Conservation (phyloP, 768 basidiomycete genomes). For the Suillus plorans region DNA sequence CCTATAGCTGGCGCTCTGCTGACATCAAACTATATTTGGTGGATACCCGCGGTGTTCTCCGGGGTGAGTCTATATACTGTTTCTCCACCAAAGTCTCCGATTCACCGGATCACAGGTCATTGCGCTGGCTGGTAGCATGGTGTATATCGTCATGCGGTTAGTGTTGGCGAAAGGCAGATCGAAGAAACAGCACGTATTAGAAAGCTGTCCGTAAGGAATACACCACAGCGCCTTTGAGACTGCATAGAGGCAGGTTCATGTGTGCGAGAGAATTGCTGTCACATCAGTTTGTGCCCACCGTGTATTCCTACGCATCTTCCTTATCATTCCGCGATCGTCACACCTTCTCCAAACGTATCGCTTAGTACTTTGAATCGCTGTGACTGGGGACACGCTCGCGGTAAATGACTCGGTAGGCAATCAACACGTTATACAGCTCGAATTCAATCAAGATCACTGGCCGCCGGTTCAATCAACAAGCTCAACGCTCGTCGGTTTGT, state of each 20-base stretch:
- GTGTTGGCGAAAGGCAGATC: not conserved
- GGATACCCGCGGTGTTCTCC: conserved; percentile 50
- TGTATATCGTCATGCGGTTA: not conserved
- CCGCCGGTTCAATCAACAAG: too few relatives aligned
- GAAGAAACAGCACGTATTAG: not conserved
- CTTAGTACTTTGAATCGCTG: too few relatives aligned
- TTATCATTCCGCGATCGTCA: too few relatives aligned
- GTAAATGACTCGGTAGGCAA: too few relatives aligned
- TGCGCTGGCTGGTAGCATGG: not conserved
- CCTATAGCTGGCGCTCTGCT: conserved; percentile 62
- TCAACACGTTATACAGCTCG: too few relatives aligned
- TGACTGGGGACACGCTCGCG: too few relatives aligned
- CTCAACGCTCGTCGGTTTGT: too few relatives aligned
- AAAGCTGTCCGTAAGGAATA: not conserved
- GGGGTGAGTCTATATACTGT: conserved; percentile 29
- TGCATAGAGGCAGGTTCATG: not conserved
- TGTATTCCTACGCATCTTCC: too few relatives aligned
- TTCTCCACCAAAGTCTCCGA: not conserved
- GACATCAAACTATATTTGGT: conserved; percentile 52
- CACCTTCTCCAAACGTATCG: too few relatives aligned
- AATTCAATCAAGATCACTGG: too few relatives aligned
- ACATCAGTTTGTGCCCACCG: too few relatives aligned
- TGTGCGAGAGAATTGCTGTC: too few relatives aligned
- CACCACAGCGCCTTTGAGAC: not conserved
- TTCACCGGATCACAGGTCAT: not conserved